Evolutionary conservation across 768 basidiomycete genomes (phyloP).

Genomic region (Boletus reticuloceps): DNA sequence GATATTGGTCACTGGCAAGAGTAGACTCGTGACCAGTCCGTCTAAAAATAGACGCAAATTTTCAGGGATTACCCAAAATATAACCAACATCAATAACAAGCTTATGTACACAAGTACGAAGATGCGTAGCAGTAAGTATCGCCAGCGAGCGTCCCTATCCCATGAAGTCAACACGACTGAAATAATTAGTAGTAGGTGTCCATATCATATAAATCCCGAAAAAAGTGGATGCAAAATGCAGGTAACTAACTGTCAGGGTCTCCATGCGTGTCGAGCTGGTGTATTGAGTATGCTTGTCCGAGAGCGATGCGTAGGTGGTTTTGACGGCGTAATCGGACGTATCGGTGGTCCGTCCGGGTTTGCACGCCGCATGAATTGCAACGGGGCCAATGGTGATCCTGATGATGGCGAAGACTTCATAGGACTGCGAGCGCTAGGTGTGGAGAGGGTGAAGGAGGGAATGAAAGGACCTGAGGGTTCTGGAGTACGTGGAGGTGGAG

Average conservation of each 20-base stretch:
- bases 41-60: no score
- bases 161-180: constrained; percentile 29
- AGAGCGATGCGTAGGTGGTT: constrained; percentile 46
- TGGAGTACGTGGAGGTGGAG: constrained; percentile 58
- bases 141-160: constrained; percentile 26
- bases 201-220: constrained; percentile 18
- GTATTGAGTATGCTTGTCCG: constrained; percentile 41
- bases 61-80: constrained; percentile 11
- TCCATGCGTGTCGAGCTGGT: constrained; percentile 59
- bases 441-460: constrained; percentile 66
- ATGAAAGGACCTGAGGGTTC: constrained; percentile 56
- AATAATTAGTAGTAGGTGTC: constrained; percentile 26
- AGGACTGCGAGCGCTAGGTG: constrained; percentile 45
- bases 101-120: constrained; percentile 23
- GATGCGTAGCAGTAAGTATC: constrained; percentile 20
- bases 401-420: constrained; percentile 54
- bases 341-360: constrained; percentile 52
- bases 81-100: no score
- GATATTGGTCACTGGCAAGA: no score
- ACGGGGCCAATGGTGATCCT: constrained; percentile 72
- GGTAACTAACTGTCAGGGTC: constrained; percentile 45
- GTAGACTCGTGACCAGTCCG: no score
- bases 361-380: constrained; percentile 85
- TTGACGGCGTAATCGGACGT: constrained; percentile 67
- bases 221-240: constrained; percentile 13